phyloP scores from a whole-genome alignment of 495 filamentous ascomycete species.

The Clavariopsis aquatica region DNA sequence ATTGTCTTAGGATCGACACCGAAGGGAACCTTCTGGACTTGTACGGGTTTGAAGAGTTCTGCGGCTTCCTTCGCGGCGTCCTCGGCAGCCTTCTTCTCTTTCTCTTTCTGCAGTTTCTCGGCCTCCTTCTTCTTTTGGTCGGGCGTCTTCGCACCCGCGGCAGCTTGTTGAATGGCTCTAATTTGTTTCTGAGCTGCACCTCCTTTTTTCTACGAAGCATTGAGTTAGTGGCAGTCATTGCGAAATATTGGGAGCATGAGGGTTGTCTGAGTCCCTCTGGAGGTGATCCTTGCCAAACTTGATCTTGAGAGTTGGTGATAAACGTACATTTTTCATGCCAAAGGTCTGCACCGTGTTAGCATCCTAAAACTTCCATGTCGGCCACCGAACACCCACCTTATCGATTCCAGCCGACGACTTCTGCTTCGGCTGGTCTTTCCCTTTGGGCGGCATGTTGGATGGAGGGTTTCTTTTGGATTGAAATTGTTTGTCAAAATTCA shows the following conservation, averaged over 20 bases:
- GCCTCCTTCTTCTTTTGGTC: slow-evolving; percentile 88
- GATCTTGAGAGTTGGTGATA: slow-evolving; percentile 16
- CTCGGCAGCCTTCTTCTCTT: slow-evolving; percentile 86
- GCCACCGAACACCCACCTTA: slow-evolving; percentile 55
- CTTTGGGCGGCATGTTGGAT: slow-evolving; percentile 87
- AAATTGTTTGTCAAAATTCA: background rate
- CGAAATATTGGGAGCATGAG: slow-evolving; percentile 4
- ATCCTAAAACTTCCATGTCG: slow-evolving; percentile 26
- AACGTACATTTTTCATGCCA: slow-evolving; percentile 93
- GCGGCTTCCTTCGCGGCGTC: slow-evolving; percentile 72
- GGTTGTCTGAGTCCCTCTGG: slow-evolving; percentile 23
- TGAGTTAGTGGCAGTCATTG: slow-evolving; percentile 18
- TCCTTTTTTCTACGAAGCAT: slow-evolving; percentile 76
- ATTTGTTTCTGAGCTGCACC: slow-evolving; percentile 85
- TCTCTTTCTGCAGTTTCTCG: slow-evolving; percentile 79
- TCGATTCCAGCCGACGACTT: slow-evolving; percentile 78
- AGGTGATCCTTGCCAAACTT: background rate
- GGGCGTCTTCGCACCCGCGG: slow-evolving; percentile 67
- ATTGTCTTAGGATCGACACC: slow-evolving; percentile 98
- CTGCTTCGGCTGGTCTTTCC: slow-evolving; percentile 69
- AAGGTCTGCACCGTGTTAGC: slow-evolving; percentile 62
- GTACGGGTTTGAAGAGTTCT: slow-evolving; percentile 91
- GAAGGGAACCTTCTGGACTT: slow-evolving; percentile 94
- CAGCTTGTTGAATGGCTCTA: slow-evolving; percentile 71
- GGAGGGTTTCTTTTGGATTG: background rate